These are phyloP conservation scores for Cephalotrichum gorgonifer DNA, from an alignment of 2,329 filamentous ascomycete species.

Conservation along the genomic window DNA sequence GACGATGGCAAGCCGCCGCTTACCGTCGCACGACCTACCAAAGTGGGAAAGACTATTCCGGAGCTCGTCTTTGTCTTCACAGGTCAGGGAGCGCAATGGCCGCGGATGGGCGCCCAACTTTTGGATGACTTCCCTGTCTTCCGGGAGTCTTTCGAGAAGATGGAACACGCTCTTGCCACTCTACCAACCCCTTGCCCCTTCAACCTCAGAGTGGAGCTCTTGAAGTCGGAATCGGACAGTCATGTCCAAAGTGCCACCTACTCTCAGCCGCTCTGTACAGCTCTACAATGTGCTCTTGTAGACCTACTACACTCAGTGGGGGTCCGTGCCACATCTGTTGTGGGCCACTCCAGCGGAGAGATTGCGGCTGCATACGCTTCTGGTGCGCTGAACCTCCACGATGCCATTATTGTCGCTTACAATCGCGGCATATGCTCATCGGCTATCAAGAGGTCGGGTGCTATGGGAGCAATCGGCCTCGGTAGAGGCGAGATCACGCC, in stretches of 20 bases:
- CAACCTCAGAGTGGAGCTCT: conserved; percentile 22
- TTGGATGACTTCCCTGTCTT: conserved; percentile 9
- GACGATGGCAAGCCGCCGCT: not conserved
- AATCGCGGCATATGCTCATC: conserved; percentile 15
- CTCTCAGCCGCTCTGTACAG: conserved; percentile 31
- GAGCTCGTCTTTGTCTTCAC: conserved; percentile 8
- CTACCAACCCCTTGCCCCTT: conserved; percentile 15
- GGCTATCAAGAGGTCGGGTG: conserved; percentile 9
- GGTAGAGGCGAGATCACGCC: not conserved
- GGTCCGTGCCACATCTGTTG: conserved; percentile 25
- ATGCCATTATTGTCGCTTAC: conserved; percentile 19
- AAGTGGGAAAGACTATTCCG: not conserved
- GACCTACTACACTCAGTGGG: conserved; percentile 31
- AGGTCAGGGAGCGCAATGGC: conserved; percentile 3
- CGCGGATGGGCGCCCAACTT: not conserved
- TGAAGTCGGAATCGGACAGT: conserved; percentile 19
- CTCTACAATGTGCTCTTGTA: conserved; percentile 35
- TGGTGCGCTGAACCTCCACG: conserved; percentile 11
- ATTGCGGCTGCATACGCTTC: conserved; percentile 35
- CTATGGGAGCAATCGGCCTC: conserved; percentile 18
- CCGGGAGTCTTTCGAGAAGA: conserved; percentile 6
- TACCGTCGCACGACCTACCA: conserved; percentile 10
- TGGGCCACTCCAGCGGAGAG: conserved; percentile 37
- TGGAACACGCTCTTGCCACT: conserved; percentile 18
- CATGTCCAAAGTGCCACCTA: conserved; percentile 26